These are phyloP conservation scores for Coniochaeta sp. DNA, from an alignment of 2,329 filamentous ascomycete genomes.

Conservation along the genomic window DNA sequence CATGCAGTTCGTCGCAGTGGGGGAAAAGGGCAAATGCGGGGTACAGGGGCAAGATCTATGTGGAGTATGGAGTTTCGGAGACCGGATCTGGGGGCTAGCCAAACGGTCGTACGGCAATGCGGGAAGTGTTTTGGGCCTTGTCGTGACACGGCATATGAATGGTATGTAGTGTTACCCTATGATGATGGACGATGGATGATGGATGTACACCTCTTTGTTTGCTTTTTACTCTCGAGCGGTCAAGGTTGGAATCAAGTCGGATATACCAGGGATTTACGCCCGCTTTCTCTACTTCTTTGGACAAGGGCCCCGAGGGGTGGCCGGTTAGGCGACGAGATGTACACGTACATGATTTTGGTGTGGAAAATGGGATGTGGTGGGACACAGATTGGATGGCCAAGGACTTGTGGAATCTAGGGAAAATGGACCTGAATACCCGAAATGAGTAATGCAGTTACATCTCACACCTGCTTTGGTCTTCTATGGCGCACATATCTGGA, in stretches of 20 bases:
- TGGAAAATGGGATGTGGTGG: not conserved
- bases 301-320: not conserved
- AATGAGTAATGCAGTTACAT: conserved; percentile 4
- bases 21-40: not conserved
- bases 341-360: not conserved
- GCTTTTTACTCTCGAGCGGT: not conserved
- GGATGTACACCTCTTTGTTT: not conserved
- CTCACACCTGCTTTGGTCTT: not conserved
- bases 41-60: not conserved
- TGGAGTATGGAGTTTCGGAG: not conserved
- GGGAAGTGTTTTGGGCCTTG: not conserved
- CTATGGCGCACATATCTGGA: not conserved
- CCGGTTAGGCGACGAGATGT: not conserved
- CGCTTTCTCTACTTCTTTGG: not conserved
- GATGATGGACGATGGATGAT: not conserved
- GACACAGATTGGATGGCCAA: not conserved
- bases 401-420: not conserved
- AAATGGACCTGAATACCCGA: conserved; percentile 4
- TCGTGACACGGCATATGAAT: not conserved
- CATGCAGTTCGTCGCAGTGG: not conserved
- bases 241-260: not conserved
- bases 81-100: not conserved
- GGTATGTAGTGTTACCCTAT: not conserved
- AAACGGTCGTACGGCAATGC: not conserved
- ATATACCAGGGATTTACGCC: conserved; percentile 1